Conservation (phyloP, 2,329 filamentous ascomycete species). For the Xylaria sp. region DNA sequence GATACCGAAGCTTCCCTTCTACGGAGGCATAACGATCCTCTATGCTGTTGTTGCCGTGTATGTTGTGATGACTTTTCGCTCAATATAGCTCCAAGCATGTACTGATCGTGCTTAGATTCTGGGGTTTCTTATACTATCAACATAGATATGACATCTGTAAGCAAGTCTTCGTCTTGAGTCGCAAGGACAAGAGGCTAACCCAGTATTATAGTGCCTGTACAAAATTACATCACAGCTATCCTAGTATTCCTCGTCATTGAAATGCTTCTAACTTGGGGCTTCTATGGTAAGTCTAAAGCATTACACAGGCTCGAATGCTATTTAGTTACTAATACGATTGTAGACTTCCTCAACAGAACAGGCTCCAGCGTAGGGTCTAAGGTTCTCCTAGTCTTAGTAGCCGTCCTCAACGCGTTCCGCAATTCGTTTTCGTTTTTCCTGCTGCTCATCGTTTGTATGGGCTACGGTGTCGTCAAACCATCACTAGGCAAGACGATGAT, state of each 20-base stretch:
- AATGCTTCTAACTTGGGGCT: conserved; percentile 98
- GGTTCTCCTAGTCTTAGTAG: conserved; percentile 87
- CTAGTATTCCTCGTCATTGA: conserved; percentile 92
- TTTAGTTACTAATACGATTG: conserved; percentile 42
- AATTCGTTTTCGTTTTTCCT: conserved; percentile 99
- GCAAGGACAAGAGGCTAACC: conserved; percentile 35
- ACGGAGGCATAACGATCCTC: conserved; percentile 90
- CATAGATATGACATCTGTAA: conserved; percentile 87
- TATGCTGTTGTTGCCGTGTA: conserved; percentile 84
- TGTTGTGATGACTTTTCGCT: conserved; percentile 37
- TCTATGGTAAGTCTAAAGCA: conserved; percentile 69
- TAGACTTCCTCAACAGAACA: conserved; percentile 90
- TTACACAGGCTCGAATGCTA: not conserved
- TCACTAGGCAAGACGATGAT: conserved; percentile 93
- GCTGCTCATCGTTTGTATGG: conserved; percentile 98
- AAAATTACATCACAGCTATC: conserved; percentile 99
- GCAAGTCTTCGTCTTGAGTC: conserved; percentile 36
- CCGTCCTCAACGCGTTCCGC: conserved; percentile 86
- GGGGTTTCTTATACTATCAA: conserved; percentile 95
- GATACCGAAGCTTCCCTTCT: conserved; percentile 96
- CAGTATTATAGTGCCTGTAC: conserved; percentile 74
- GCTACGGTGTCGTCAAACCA: conserved; percentile 96
- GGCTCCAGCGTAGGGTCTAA: conserved; percentile 84
- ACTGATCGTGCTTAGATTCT: conserved; percentile 62
- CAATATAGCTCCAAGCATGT: conserved; percentile 28